Evolutionary conservation across 768 basidiomycete species (phyloP), one percentile per base, ranked within the genome.

Genomic region (Phylloporus sp.): DNA sequence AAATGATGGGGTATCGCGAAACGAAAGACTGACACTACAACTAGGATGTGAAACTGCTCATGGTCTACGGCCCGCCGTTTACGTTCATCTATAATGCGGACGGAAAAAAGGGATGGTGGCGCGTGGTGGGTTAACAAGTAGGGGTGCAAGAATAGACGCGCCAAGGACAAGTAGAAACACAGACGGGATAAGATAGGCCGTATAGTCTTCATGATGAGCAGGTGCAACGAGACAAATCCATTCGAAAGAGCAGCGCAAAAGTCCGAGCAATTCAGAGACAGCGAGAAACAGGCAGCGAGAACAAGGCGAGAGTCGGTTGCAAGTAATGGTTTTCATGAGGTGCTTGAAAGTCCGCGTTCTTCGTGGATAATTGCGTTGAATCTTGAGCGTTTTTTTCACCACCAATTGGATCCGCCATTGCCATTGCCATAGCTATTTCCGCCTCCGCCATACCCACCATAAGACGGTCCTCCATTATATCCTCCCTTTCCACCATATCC

Each of bases 231-330:
- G 77, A 78, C 74, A 70, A 71, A 72, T 71, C 69, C 68, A 70
- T 66, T 72, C 60, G 67, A 72, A 76, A 79, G 78, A 82, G 81
- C 78, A 82, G 81, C 78, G 77, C 78, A 75, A 62, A 54, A 69
- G 69, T 75, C 67, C 70, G 64, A 60, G 55, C 22, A 58, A 61
- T 67, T 63, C 58, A 60, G 58, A 64, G 57, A 57, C 55, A 61
- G 56, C 57, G 60, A 62, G 48, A 61, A 57, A 60, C 50, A 50
- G 56, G 57, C 14, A 57, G 54, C 54, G 53, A 55, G 46, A 56
- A 52, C 42, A 44, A 49, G 44, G 53, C 43, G 23, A 45, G 43
- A 28, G 46, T 48, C 53, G 44, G 50, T 41, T 31, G 44, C 49
- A 50, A 51, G 51, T 59, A 47, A 52, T 41, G 26, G 56, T 50